Evolutionary conservation across 1,139 yeast genomes (phyloP).

Genomic region (Sugiyamaella neomexicana): DNA sequence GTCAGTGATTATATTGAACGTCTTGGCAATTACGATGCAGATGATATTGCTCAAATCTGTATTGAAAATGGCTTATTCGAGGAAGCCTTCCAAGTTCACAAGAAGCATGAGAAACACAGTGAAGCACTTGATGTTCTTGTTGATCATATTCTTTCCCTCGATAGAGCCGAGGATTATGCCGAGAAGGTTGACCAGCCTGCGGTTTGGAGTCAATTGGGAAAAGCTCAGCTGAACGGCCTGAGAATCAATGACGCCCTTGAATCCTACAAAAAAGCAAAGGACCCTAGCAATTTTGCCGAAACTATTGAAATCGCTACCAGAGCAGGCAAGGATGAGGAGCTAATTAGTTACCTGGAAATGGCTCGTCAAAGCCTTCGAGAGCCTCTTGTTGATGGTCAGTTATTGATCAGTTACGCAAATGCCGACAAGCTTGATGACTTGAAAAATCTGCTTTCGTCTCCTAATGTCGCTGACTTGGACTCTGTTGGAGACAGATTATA

Average conservation of each 20-base stretch:
- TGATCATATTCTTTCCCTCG: constrained; percentile 90
- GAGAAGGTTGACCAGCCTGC: constrained; percentile 84
- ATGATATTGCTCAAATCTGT: constrained; percentile 91
- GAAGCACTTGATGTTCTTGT: constrained; percentile 90
- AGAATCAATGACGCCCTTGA: constrained; percentile 89
- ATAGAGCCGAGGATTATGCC: constrained; percentile 92
- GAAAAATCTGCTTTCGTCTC: constrained; percentile 77
- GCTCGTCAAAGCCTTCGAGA: constrained; percentile 94
- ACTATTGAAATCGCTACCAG: constrained; percentile 95
- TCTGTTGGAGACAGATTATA: constrained; percentile 88
- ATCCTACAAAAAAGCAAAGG: constrained; percentile 80
- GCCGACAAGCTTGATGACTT: constrained; percentile 75
- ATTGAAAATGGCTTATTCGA: constrained; percentile 84
- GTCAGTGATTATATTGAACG: constrained; percentile 84
- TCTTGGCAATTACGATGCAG: constrained; percentile 86
- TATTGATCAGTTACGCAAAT: constrained; percentile 83
- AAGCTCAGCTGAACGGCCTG: constrained; percentile 92
- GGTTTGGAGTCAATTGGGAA: constrained; percentile 93
- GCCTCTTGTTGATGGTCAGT: constrained; percentile 88
- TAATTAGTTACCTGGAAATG: constrained; percentile 82
- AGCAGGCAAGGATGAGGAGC: constrained; percentile 94
- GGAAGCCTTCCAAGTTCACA: constrained; percentile 93
- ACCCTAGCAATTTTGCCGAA: constrained; percentile 85
- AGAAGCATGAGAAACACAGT: constrained; percentile 72
- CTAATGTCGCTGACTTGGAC: constrained; percentile 93